Conservation (phyloP, 2,329 filamentous ascomycete species). For the Colletotrichum sublineola region DNA sequence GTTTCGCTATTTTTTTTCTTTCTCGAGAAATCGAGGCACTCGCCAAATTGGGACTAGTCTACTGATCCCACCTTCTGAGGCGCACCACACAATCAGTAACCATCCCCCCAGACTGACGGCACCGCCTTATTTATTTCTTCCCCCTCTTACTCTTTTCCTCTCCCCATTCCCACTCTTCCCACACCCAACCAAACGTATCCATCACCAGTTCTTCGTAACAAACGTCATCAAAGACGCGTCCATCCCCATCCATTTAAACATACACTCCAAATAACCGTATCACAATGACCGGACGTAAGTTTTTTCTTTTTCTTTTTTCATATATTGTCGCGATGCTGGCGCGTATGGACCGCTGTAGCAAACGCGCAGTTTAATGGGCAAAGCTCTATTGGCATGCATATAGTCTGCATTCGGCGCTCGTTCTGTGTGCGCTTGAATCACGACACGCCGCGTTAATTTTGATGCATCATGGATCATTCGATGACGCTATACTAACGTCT, state of each 20-base stretch:
- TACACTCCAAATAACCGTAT: constrained; percentile 53
- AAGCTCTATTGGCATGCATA: constrained; percentile 16
- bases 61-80: constrained; percentile 39
- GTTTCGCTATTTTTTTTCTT: constrained; percentile 41
- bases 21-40: constrained; percentile 18
- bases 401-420: constrained; percentile 19
- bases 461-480: background rate
- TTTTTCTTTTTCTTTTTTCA: no score
- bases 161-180: constrained; percentile 41
- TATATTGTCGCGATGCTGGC: constrained; percentile 40
- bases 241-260: constrained; percentile 41
- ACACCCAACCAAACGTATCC: constrained; percentile 20
- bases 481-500: constrained; percentile 31
- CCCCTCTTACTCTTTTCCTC: constrained; percentile 35
- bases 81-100: constrained; percentile 44
- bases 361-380: constrained; percentile 29
- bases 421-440: background rate
- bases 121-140: constrained; percentile 43
- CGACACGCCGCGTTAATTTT: background rate
- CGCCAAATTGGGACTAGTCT: constrained; percentile 45
- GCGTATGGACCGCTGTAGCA: constrained; percentile 3
- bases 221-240: constrained; percentile 45
- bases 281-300: constrained; percentile 81
- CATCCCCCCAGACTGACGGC: constrained; percentile 40
- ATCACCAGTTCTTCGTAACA: constrained; percentile 35